Evolutionary conservation across 176 grass and related monocot genomes (phyloP).

Genomic region (Guadua angustifolia): DNA sequence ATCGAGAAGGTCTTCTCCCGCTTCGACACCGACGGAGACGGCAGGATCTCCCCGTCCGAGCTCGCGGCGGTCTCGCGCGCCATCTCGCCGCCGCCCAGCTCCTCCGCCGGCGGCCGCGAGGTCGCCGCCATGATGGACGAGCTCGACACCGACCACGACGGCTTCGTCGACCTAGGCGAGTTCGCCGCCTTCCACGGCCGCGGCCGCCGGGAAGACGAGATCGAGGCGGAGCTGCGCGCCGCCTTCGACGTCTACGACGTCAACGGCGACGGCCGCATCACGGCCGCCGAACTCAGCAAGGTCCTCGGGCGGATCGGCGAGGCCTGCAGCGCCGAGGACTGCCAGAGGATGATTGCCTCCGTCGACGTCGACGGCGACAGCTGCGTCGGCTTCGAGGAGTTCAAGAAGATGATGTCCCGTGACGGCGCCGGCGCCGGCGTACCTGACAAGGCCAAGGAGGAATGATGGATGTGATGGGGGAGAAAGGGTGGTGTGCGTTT

Average conservation of each 20-base stretch:
- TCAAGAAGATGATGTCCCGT: slow-evolving; percentile 87
- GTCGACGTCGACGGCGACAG: slow-evolving; percentile 85
- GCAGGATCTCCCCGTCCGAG: slow-evolving; percentile 73
- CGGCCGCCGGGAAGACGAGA: not conserved
- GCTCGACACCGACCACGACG: slow-evolving; percentile 78
- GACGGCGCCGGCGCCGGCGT: not conserved
- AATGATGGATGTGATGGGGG: slow-evolving; percentile 5
- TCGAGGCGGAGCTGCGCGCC: slow-evolving; percentile 67
- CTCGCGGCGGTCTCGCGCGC: slow-evolving; percentile 57
- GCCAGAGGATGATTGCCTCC: slow-evolving; percentile 69
- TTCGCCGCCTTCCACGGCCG: slow-evolving; percentile 70
- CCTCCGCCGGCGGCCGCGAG: slow-evolving; percentile 35
- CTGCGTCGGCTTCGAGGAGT: slow-evolving; percentile 77
- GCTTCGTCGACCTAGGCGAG: slow-evolving; percentile 74
- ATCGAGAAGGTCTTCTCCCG: slow-evolving; percentile 71
- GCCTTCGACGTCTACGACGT: slow-evolving; percentile 80
- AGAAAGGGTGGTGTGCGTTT: not conserved
- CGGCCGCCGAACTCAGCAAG: slow-evolving; percentile 67
- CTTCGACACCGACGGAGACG: slow-evolving; percentile 87
- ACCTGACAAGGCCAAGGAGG: slow-evolving; percentile 30
- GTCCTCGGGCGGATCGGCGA: slow-evolving; percentile 64
- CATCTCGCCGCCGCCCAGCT: slow-evolving; percentile 48
- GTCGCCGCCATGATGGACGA: slow-evolving; percentile 77
- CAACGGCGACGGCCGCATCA: slow-evolving; percentile 72
- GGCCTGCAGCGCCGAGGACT: slow-evolving; percentile 59